These are phyloP conservation scores for Coemansia sp. DNA, from an alignment of 192 early-diverging fungal genomes.

Conservation along the genomic window DNA sequence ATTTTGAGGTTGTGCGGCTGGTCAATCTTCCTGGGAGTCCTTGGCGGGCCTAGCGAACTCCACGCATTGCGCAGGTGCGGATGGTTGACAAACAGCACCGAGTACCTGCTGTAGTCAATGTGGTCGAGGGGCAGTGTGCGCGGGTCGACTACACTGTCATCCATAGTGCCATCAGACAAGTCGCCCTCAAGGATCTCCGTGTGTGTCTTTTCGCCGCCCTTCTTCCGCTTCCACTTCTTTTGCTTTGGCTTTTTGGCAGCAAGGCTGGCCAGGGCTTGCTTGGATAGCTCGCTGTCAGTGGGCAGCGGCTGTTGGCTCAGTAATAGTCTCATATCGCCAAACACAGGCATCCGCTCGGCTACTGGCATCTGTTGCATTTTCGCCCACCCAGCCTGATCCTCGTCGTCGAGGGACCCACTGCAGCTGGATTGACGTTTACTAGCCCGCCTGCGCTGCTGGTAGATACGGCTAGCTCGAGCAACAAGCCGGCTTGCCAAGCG, in stretches of 20 bases:
- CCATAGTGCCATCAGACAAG: conserved; percentile 1
- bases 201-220: conserved; percentile 21
- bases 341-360: conserved; percentile 44
- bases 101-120: conserved; percentile 46
- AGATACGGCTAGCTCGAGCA: neutral
- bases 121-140: conserved; percentile 28
- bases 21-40: conserved; percentile 24
- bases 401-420: neutral
- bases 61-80: conserved; percentile 44
- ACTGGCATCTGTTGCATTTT: conserved; percentile 3
- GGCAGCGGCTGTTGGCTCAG: conserved; percentile 12
- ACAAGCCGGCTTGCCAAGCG: neutral
- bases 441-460: neutral
- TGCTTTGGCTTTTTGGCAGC: neutral
- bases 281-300: neutral
- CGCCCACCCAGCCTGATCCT: neutral
- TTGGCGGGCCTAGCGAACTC: conserved; percentile 29
- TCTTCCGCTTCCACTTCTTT: conserved; percentile 16
- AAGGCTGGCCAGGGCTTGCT: too few species aligned
- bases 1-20: conserved; percentile 76
- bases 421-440: neutral
- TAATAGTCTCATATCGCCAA: conserved; percentile 38
- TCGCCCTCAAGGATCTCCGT: conserved; percentile 38
- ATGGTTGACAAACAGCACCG: conserved; percentile 36
- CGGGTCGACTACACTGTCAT: conserved; percentile 11